Evolutionary conservation across 1,284 basidiomycete genomes (phyloP).

Genomic region (Wallemia ichthyophaga): DNA sequence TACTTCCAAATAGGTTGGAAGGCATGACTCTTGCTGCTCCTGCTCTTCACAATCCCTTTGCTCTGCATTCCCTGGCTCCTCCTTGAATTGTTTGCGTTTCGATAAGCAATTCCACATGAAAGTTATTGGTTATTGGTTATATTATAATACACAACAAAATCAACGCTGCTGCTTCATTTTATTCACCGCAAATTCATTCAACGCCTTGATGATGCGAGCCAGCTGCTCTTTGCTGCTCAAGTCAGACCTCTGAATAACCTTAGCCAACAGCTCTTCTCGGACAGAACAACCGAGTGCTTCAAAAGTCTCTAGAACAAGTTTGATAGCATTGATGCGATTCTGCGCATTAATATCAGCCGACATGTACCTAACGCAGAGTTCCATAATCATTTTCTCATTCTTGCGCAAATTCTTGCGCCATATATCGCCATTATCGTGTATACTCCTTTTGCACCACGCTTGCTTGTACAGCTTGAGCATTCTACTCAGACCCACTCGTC

Average conservation of each 20-base stretch:
- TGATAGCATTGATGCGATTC: neutral
- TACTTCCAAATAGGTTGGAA: neutral
- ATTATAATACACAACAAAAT: neutral
- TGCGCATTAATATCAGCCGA: neutral
- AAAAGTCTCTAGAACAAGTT: neutral
- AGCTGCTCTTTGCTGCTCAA: neutral
- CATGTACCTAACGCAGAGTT: neutral
- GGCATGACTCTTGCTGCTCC: neutral
- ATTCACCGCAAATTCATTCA: neutral
- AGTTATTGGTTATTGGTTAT: no score
- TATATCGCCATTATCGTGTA: neutral
- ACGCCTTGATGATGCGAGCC: neutral
- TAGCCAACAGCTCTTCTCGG: neutral
- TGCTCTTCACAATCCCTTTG: no score
- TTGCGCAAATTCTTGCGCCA: neutral
- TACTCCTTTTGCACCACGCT: neutral
- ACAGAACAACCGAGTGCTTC: neutral
- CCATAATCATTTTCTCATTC: neutral
- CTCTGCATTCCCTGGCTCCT: no score
- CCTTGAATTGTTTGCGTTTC: no score
- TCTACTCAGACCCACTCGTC: neutral
- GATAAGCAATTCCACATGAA: no score
- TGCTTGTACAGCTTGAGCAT: neutral
- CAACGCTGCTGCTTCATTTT: neutral
- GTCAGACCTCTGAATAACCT: neutral